Evolutionary conservation across 2,329 filamentous ascomycete species (phyloP).

Genomic region (Hypoxylon sp.): DNA sequence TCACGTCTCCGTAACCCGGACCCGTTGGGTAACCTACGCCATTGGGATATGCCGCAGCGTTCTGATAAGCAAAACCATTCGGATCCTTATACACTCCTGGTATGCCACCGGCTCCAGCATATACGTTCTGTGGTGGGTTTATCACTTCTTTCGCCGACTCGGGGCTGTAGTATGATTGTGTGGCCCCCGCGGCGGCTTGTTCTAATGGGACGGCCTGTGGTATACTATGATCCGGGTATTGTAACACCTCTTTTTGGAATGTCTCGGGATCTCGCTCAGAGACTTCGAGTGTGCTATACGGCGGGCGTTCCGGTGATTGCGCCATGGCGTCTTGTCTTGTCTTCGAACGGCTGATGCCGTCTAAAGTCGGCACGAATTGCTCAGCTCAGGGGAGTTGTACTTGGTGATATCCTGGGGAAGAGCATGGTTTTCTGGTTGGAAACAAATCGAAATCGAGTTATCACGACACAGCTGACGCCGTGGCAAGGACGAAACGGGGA

Average conservation of each 20-base stretch:
- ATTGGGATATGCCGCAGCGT: slow-evolving; percentile 18
- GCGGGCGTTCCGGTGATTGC: slow-evolving; percentile 13
- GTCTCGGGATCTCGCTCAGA: slow-evolving; percentile 38
- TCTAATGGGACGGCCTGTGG: slow-evolving; percentile 45
- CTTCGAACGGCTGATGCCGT: slow-evolving; percentile 30
- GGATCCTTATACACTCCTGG: slow-evolving; percentile 33
- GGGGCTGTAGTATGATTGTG: slow-evolving; percentile 37
- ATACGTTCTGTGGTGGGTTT: slow-evolving; percentile 19
- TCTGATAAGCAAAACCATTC: slow-evolving; percentile 29
- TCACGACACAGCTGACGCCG: slow-evolving; percentile 29
- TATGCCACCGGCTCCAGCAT: slow-evolving; percentile 16
- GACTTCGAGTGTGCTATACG: slow-evolving; percentile 45
- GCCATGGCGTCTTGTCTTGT: slow-evolving; percentile 39
- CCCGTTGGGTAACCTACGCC: slow-evolving; percentile 25
- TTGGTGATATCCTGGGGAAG: slow-evolving; percentile 15
- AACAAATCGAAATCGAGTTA: slow-evolving; percentile 17
- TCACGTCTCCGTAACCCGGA: slow-evolving; percentile 17
- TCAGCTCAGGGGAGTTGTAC: slow-evolving; percentile 27
- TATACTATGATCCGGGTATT: slow-evolving; percentile 43
- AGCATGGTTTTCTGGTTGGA: slow-evolving; percentile 30
- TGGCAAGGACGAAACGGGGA: slow-evolving; percentile 26
- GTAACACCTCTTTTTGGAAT: slow-evolving; percentile 41
- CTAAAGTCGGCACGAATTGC: slow-evolving; percentile 16
- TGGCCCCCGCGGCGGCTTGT: slow-evolving; percentile 22
- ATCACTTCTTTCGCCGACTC: slow-evolving; percentile 45